Evolutionary conservation across 345 rosid species (phyloP), one percentile per base, ranked within the genome.

Genomic region (Brassica nigra): DNA sequence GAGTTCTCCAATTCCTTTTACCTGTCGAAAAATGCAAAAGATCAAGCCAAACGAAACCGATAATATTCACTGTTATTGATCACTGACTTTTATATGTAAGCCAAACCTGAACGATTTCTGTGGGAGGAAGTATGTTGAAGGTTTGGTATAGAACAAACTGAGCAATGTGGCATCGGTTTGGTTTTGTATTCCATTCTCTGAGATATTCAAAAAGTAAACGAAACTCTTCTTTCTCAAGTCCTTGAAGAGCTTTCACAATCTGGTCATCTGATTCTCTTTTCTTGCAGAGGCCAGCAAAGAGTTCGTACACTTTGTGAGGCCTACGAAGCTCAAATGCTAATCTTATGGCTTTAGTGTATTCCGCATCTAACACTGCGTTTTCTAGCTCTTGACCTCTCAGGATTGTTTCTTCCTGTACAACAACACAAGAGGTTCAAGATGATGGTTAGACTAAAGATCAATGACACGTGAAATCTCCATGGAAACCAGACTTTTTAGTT

Each of bases 111-210:
- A 88, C 86, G 66, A 93, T 91, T 75, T 88, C 91, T 18, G 85
- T 84, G 5, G 98, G 99, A 76, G 94, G 90, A 81, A 87, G 87
- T 77, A 85, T 84, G 86, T 76, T 87, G 83, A 92, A 91, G 73
- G 90, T 79, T 84, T 68, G 82, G 86, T 85, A 93, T 42, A 95
- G 93, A 73, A 95, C 87, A 70, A 76, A 83, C 75, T 93, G 99
- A 54, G 97, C 99, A 67, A 93, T 86, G 73, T 91, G 97, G 71
- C 99, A 93, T 57, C 92, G 83, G 83, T 88, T 93, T 67, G 98
- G 98, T 81, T 93, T 91, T 52, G 96, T 86, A 77, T 95, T 95
- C 99, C 99, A 95, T 81, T 95, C 97, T 72, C 98, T 87, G 69
- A 87, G 76, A 57, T 95, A 95, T 80, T 88, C 93, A 76, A 95